Evolutionary conservation across 2,329 filamentous ascomycete genomes (phyloP), one percentile per base, ranked within the genome.

Genomic region (Diaporthe batatas): DNA sequence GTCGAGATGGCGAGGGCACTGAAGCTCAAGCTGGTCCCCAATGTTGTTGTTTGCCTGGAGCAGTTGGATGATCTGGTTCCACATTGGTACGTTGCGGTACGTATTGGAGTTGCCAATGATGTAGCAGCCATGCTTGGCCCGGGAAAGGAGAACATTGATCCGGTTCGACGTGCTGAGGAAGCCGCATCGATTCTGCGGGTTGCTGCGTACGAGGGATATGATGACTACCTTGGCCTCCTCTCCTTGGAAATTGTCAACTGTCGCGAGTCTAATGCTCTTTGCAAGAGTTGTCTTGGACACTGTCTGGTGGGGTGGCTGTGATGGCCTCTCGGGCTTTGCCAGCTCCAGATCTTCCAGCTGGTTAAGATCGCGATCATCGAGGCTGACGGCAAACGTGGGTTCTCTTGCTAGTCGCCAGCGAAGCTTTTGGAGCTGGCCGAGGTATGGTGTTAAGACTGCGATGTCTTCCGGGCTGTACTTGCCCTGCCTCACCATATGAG

Each of bases 231-330:
- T 91, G 1, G 90, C 91, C 77, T 95, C 92, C 77, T 95, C 92
- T 0, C 93, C 93, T 76, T 95, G 92, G 71, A 94, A 95, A 75
- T 94, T 95, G 79, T 94, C 91, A 0, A 94, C 87, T 0, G 91
- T 94, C 0, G 91, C 91, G 0, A 92, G 80, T 6, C 89, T 82
- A 3, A 92, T 79, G 1, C 82, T 83, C 32, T 87, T 82, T 0
- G 86, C 77, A 0, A 91, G 81, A 0, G 81, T 84, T 6, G 81
- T 83, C 77, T 86, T 88, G 57, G 74, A 54, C 0, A 75, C 36
- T 1, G 12, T 42, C 64, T 29, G 32, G n/a, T 14, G 11, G 11
- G 7, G 11, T 49, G 59, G 0, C 44, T 55, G 44, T 0, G 2
- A 11, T 16, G 49, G 49, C 2, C 72, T 72, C 8, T 76, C 76